Percentiles rank a stretch among this genome's conserved stretches.
phyloP scores from a whole-genome alignment of 2,329 filamentous ascomycete species.

The Coleophoma crateriformis region DNA sequence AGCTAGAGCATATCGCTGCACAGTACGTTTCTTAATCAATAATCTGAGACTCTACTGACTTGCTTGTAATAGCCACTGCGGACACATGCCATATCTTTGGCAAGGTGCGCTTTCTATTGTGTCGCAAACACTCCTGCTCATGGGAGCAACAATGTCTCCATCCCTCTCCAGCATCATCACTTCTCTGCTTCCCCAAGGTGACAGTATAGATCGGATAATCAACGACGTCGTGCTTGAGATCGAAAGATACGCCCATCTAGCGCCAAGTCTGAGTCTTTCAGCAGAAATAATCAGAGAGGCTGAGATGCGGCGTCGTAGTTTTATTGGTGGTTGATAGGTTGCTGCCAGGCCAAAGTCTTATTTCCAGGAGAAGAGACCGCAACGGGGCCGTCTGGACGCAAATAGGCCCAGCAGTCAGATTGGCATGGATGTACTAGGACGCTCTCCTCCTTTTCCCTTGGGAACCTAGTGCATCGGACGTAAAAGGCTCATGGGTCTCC shows the following conservation, averaged over 20 bases:
- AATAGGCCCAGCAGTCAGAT: no score
- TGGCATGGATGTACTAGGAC: no score
- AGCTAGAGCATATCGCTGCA: slow-evolving; percentile 72
- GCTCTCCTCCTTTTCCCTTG: no score
- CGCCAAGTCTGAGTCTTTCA: slow-evolving; percentile 70
- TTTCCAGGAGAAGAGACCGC: background rate
- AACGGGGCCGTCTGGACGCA: background rate
- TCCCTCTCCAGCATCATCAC: slow-evolving; percentile 61
- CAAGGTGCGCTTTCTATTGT: slow-evolving; percentile 80
- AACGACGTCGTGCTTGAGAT: slow-evolving; percentile 72
- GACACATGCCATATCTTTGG: slow-evolving; percentile 82
- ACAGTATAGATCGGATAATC: slow-evolving; percentile 70
- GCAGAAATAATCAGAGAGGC: slow-evolving; percentile 78
- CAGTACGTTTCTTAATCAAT: slow-evolving; percentile 48
- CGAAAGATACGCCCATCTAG: slow-evolving; percentile 67
- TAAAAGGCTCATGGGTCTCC: no score
- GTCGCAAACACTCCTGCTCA: slow-evolving; percentile 74
- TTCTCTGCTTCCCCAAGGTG: slow-evolving; percentile 47
- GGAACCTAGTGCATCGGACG: no score
- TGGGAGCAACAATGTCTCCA: slow-evolving; percentile 79
- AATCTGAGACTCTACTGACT: slow-evolving; percentile 1
- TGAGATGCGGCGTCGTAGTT: slow-evolving; percentile 62
- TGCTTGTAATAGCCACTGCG: slow-evolving; percentile 55
- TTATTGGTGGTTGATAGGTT: slow-evolving; percentile 34
- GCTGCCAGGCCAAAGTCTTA: background rate